phyloP scores from a whole-genome alignment of 768 basidiomycete genomes.

The Termitomyces sp. region DNA sequence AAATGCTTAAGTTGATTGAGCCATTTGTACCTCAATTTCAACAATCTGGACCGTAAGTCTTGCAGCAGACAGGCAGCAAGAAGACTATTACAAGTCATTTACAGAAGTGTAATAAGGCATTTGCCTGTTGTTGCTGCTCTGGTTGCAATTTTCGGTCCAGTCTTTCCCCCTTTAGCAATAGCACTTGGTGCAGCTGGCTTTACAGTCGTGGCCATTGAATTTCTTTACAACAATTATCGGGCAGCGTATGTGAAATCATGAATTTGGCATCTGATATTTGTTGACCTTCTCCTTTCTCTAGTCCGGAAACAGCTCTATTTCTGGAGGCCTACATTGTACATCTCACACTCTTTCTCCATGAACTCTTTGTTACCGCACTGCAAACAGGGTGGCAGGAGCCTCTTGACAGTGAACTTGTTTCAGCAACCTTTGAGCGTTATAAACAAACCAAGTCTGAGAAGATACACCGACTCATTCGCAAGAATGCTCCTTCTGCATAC shows the following conservation, averaged over 20 bases:
- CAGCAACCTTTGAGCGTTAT: neutral
- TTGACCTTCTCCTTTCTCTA: neutral
- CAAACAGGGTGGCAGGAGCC: neutral
- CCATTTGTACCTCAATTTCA: neutral
- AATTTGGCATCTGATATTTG: neutral
- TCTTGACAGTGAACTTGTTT: neutral
- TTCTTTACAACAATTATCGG: neutral
- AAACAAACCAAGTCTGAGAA: neutral
- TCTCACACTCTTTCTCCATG: constrained; percentile 3
- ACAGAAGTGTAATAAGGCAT: neutral
- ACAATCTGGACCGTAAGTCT: neutral
- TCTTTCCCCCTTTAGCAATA: neutral
- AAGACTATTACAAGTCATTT: neutral
- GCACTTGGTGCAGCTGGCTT: neutral
- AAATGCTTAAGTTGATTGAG: neutral
- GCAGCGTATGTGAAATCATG: neutral
- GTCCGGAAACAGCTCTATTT: constrained; percentile 1
- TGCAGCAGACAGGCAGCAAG: neutral
- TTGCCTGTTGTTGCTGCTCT: neutral
- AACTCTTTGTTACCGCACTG: neutral
- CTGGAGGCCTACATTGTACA: constrained; percentile 1
- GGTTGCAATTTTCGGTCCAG: neutral
- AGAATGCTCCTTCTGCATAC: neutral
- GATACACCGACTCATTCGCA: neutral
- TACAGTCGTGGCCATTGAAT: neutral